phyloP scores from a whole-genome alignment of 257 asterid genomes.

The Cynanchum wilfordii region DNA sequence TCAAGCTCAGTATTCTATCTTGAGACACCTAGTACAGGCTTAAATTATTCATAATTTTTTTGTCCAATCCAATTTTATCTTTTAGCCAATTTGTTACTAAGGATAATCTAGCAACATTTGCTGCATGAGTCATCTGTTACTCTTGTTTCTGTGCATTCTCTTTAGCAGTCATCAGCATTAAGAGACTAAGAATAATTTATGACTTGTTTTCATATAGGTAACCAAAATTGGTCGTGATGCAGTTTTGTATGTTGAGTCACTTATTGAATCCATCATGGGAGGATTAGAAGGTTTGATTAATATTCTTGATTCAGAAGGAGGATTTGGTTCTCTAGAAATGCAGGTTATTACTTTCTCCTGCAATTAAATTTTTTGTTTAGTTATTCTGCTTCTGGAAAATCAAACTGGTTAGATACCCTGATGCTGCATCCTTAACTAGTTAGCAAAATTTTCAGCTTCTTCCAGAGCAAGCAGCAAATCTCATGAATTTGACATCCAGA shows the following conservation, averaged over 20 bases:
- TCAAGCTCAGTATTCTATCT: neutral
- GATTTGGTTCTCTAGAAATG: slow-evolving; percentile 95
- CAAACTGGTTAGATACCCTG: slow-evolving; percentile 16
- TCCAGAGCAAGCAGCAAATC: slow-evolving; percentile 98
- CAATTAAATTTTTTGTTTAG: slow-evolving; percentile 7
- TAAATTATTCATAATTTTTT: neutral
- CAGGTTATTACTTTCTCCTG: slow-evolving; percentile 59
- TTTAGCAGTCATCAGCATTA: neutral
- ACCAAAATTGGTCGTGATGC: slow-evolving; percentile 96
- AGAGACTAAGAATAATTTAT: neutral
- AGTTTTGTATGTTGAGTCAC: slow-evolving; percentile 92
- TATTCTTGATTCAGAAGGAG: slow-evolving; percentile 98
- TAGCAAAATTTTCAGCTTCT: slow-evolving; percentile 64
- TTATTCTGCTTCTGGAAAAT: slow-evolving; percentile 6
- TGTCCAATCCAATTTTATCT: neutral
- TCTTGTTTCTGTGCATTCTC: neutral
- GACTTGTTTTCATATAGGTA: slow-evolving; percentile 45
- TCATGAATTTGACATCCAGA: slow-evolving; percentile 91
- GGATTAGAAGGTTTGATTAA: slow-evolving; percentile 96
- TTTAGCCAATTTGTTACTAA: neutral
- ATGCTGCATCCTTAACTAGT: slow-evolving; percentile 28
- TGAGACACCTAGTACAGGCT: neutral
- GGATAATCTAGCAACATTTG: neutral
- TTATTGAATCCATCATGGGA: slow-evolving; percentile 96
- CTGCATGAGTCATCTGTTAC: neutral